phyloP scores from a whole-genome alignment of 2,329 filamentous ascomycete species.

The Monosporascus sp. region DNA sequence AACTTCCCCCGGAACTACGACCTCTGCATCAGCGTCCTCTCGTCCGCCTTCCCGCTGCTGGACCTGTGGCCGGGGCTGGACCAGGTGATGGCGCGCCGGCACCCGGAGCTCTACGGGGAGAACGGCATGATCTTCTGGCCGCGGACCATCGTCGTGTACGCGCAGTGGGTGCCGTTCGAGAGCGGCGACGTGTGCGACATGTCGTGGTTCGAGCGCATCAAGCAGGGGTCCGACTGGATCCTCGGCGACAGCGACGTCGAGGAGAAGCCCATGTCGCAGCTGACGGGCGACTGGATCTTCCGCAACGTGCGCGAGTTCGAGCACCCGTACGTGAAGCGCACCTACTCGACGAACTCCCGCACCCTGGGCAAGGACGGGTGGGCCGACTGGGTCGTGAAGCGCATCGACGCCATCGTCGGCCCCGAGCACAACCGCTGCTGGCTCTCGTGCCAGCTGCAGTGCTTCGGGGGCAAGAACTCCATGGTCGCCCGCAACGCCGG shows the following conservation, averaged over 20 bases:
- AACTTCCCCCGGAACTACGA: slow-evolving; percentile 42
- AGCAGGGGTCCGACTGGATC: slow-evolving; percentile 35
- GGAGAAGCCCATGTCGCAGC: slow-evolving; percentile 38
- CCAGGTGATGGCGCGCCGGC: slow-evolving; percentile 28
- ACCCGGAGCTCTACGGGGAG: slow-evolving; percentile 33
- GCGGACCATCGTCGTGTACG: slow-evolving; percentile 39
- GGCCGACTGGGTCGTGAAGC: slow-evolving; percentile 31
- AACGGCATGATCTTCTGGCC: slow-evolving; percentile 33
- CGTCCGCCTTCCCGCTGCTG: slow-evolving; percentile 32
- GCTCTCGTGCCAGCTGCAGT: slow-evolving; percentile 41
- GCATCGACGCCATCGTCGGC: slow-evolving; percentile 33
- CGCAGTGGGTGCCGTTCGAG: slow-evolving; percentile 41
- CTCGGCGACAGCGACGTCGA: slow-evolving; percentile 28
- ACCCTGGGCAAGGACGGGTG: slow-evolving; percentile 35
- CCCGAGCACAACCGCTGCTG: slow-evolving; percentile 34
- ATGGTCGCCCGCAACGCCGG: slow-evolving; percentile 34
- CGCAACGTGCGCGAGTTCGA: slow-evolving; percentile 40
- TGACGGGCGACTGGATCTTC: slow-evolving; percentile 44
- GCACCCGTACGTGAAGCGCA: slow-evolving; percentile 43
- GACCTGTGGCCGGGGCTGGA: slow-evolving; percentile 30
- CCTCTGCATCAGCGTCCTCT: slow-evolving; percentile 42
- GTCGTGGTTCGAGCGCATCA: slow-evolving; percentile 25
- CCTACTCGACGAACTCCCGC: slow-evolving; percentile 37
- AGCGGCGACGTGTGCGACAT: slow-evolving; percentile 30
- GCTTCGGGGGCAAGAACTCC: slow-evolving; percentile 39